These are phyloP conservation scores for Corymbia maculata DNA, from an alignment of 345 rosid species.

Conservation along the genomic window DNA sequence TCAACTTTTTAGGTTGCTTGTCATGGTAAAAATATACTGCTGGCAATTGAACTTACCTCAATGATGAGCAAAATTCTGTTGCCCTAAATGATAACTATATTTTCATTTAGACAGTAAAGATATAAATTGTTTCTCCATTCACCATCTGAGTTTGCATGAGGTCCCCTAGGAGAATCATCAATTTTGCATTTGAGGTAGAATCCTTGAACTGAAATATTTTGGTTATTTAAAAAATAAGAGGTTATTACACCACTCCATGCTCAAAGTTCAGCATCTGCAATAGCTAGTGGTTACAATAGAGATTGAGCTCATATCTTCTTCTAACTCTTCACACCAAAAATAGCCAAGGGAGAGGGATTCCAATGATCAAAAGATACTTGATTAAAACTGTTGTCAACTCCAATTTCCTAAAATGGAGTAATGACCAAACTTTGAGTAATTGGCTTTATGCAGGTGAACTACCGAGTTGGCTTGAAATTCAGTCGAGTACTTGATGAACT, in stretches of 20 bases:
- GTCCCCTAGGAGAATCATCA: not conserved
- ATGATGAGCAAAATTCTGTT: not conserved
- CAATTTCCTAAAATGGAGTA: constrained; percentile 5
- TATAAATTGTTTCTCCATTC: not conserved
- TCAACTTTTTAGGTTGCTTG: not conserved
- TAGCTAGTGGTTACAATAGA: not conserved
- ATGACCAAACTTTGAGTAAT: constrained; percentile 12
- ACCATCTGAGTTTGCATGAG: not conserved
- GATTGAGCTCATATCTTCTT: not conserved
- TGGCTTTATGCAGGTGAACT: constrained; percentile 46
- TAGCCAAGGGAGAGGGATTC: not conserved
- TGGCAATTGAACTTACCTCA: not conserved
- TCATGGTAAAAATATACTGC: not conserved
- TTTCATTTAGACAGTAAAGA: not conserved
- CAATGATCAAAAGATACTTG: not conserved
- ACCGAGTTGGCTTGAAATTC: constrained; percentile 54
- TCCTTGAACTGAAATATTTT: not conserved
- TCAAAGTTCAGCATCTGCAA: not conserved
- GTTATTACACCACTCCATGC: not conserved
- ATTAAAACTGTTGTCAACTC: not conserved
- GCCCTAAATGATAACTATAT: not conserved
- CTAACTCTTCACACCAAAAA: not conserved
- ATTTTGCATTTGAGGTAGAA: not conserved
- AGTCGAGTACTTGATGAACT: constrained; percentile 40
- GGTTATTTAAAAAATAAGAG: not conserved